Evolutionary conservation across 805 yeast species (phyloP).

Genomic region (Danielia reshetovae): DNA sequence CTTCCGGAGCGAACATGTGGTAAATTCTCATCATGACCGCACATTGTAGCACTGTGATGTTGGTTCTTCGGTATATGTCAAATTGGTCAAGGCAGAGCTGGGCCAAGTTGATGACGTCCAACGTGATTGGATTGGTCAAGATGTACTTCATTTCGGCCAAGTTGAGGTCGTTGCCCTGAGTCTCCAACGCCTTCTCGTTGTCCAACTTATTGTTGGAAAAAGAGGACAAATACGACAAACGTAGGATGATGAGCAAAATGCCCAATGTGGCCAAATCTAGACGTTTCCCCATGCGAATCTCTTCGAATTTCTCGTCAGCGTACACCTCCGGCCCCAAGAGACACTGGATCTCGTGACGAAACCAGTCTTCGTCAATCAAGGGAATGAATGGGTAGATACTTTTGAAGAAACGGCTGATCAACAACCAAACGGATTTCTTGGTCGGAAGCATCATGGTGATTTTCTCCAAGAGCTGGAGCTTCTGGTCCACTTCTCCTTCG

Average conservation of each 20-base stretch:
- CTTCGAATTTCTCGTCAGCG: conserved; percentile 8
- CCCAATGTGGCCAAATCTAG: conserved; percentile 50
- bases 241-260: conserved; percentile 46
- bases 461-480: conserved; percentile 16
- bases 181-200: conserved; percentile 10
- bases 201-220: conserved; percentile 13
- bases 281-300: conserved; percentile 33
- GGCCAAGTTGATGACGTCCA: conserved; percentile 29
- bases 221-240: conserved; percentile 54
- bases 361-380: conserved; percentile 18
- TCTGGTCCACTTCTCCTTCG: conserved; percentile 29
- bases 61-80: conserved; percentile 14
- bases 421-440: conserved; percentile 13
- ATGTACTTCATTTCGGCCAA: conserved; percentile 21
- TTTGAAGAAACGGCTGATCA: conserved; percentile 15
- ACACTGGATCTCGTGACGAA: conserved; percentile 35
- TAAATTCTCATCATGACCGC: conserved; percentile 12
- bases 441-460: conserved; percentile 16
- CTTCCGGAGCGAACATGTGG: conserved; percentile 13
- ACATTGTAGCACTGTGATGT: conserved; percentile 14
- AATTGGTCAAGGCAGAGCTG: conserved; percentile 35
- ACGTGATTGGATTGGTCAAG: conserved; percentile 26
- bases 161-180: not conserved
- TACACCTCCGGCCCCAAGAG: conserved; percentile 35
- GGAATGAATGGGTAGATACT: conserved; percentile 19